Conservation (phyloP, 202 grass and related monocot species). For the Zizania palustris region DNA sequence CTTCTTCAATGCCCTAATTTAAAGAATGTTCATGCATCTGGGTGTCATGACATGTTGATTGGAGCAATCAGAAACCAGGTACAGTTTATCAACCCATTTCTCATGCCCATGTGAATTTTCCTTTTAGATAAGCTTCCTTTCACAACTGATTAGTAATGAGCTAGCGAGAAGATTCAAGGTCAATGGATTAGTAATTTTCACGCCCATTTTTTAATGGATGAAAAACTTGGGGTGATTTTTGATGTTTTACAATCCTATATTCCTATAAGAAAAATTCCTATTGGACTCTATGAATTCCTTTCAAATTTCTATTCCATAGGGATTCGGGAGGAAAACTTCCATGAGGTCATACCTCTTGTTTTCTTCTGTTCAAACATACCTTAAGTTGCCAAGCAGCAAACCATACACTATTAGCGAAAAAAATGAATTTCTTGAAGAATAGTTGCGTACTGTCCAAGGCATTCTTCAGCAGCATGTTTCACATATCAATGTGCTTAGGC, state of each 20-base stretch:
- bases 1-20: constrained; percentile 90
- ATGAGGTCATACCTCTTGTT: not conserved
- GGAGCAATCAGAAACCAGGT: constrained; percentile 98
- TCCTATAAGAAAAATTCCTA: not conserved
- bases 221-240: not conserved
- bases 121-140: constrained; percentile 19
- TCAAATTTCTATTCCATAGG: not conserved
- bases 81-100: constrained; percentile 31
- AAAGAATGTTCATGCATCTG: constrained; percentile 83
- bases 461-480: too few species aligned
- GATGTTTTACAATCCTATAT: not conserved
- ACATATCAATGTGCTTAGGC: not conserved
- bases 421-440: not conserved
- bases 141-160: not conserved
- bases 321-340: not conserved
- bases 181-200: constrained; percentile 5
- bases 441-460: constrained; percentile 19
- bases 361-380: not conserved
- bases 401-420: not conserved
- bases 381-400: constrained; percentile 19
- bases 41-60: constrained; percentile 91
- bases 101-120: constrained; percentile 11
- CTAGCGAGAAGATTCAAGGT: constrained; percentile 2
- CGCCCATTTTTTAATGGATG: not conserved
- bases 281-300: not conserved